phyloP scores from a whole-genome alignment of 78 protist genomes.

The Chrysochromulina parva region DNA sequence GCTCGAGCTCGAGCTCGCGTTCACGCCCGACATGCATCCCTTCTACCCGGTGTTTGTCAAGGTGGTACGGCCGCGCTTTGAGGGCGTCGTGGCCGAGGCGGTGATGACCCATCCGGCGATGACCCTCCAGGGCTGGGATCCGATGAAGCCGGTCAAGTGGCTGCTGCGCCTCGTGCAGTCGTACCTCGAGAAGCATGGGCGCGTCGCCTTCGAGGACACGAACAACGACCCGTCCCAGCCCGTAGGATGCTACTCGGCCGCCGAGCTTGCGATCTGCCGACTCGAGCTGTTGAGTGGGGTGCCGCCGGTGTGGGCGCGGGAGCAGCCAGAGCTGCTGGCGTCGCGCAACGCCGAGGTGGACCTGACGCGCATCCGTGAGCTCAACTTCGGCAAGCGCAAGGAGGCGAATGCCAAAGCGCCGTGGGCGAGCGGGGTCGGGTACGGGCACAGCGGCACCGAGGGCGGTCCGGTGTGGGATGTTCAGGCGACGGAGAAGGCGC shows the following conservation, averaged over 20 bases:
- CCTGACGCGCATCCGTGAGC: background rate
- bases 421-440: background rate
- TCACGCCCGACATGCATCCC: conserved; percentile 6
- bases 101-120: background rate
- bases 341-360: background rate
- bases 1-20: background rate
- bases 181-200: background rate
- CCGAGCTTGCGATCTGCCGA: background rate
- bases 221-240: background rate
- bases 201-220: background rate
- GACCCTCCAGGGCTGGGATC: background rate
- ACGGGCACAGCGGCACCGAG: background rate
- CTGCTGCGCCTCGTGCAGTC: background rate
- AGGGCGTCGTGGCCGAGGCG: background rate
- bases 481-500: background rate
- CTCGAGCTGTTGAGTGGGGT: background rate
- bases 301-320: background rate
- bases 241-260: background rate
- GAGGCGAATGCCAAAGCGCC: background rate
- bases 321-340: background rate
- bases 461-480: background rate
- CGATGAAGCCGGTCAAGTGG: background rate
- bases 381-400: conserved; percentile 5
- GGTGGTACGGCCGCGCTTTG: background rate
- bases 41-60: background rate